Conservation (phyloP, 2,329 filamentous ascomycete genomes). For the Arthrobotrys musiformis region DNA sequence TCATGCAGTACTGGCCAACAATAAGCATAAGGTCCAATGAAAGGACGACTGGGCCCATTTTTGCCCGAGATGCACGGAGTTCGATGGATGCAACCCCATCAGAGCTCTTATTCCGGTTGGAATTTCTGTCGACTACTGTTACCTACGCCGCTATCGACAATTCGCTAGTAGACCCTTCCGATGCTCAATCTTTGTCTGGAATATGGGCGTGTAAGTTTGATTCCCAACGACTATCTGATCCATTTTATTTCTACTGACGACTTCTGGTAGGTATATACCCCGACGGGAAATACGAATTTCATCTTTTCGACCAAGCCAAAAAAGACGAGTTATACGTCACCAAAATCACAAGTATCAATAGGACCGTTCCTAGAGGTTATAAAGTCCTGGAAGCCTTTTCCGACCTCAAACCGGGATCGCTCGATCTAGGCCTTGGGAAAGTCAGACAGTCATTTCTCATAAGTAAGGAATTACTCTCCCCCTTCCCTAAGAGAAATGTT, state of each 20-base stretch:
- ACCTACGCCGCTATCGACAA: conserved; percentile 28
- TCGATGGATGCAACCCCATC: background rate
- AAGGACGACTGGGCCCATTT: background rate
- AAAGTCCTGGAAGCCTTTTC: background rate
- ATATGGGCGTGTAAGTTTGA: conserved; percentile 35
- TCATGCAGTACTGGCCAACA: conserved; percentile 15
- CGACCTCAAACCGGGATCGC: background rate
- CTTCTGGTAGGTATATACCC: conserved; percentile 23
- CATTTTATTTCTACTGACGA: background rate
- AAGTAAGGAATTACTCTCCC: background rate
- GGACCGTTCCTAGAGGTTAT: background rate
- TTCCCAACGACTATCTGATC: background rate
- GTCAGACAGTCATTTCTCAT: background rate
- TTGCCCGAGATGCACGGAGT: background rate
- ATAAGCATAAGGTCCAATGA: conserved; percentile 15
- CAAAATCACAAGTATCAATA: conserved; percentile 20
- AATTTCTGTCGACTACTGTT: conserved; percentile 2
- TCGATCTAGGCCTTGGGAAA: background rate
- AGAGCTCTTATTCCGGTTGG: conserved; percentile 6
- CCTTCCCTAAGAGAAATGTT: too few species aligned
- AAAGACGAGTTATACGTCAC: background rate
- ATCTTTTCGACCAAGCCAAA: conserved; percentile 8
- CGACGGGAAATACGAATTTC: conserved; percentile 24
- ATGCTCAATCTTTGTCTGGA: background rate
- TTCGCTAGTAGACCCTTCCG: background rate